Conservation (phyloP, 2,329 filamentous ascomycete species). For the Claviceps fusiformis region DNA sequence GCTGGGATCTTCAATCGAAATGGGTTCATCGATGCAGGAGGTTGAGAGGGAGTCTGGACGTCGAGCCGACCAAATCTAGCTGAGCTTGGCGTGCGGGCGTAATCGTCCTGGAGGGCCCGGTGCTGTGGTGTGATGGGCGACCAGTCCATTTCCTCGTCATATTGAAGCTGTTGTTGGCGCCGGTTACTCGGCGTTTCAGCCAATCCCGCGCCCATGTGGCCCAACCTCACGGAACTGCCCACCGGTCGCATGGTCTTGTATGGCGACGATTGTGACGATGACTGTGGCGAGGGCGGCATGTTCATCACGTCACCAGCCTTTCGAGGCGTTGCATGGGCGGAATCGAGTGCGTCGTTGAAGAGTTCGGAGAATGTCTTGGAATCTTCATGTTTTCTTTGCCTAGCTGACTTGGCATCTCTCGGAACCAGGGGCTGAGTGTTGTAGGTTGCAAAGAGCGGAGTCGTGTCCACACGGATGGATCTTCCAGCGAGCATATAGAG, state of each 20-base stretch:
- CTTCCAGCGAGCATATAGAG: conserved; percentile 29
- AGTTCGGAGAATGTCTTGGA: conserved; percentile 30
- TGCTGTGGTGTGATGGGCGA: conserved; percentile 45
- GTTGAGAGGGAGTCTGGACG: conserved; percentile 29
- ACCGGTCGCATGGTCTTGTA: not conserved
- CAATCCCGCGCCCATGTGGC: conserved; percentile 5
- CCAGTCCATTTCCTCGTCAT: conserved; percentile 61
- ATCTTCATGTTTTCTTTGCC: conserved; percentile 17
- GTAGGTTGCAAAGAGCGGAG: conserved; percentile 33
- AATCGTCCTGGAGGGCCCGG: conserved; percentile 37
- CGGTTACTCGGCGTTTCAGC: conserved; percentile 7
- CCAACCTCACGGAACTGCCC: conserved; percentile 5
- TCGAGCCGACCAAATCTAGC: conserved; percentile 27
- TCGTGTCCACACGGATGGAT: conserved; percentile 42
- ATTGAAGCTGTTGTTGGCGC: conserved; percentile 14
- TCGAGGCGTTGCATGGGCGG: conserved; percentile 7
- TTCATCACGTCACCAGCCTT: conserved; percentile 2
- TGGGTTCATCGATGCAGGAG: conserved; percentile 27
- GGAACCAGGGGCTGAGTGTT: conserved; percentile 11
- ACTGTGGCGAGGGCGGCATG: conserved; percentile 6
- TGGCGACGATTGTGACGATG: conserved; percentile 3
- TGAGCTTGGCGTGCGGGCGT: conserved; percentile 18
- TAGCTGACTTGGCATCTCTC: conserved; percentile 13
- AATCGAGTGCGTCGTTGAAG: conserved; percentile 20
- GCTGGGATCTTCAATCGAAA: conserved; percentile 61